phyloP scores from a whole-genome alignment of 73 alveolate genomes.

The Tetrahymena malaccensis region DNA sequence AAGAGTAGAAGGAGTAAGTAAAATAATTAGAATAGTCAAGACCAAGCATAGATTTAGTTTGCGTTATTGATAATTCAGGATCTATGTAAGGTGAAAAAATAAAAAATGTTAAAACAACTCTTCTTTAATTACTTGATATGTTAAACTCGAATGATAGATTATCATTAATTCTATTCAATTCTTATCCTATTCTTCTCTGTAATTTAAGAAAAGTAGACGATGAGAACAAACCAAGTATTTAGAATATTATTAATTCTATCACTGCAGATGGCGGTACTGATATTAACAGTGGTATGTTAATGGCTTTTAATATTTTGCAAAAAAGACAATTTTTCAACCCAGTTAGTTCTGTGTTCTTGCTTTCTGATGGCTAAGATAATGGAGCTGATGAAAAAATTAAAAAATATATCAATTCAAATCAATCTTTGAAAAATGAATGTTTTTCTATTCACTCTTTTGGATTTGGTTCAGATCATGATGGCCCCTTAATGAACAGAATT shows the following conservation, averaged over 20 bases:
- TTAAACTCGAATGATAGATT: conserved; percentile 26
- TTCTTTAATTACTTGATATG: conserved; percentile 3
- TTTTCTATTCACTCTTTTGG: conserved; percentile 74
- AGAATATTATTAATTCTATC: neutral
- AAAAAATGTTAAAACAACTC: neutral
- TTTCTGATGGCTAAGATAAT: conserved; percentile 34
- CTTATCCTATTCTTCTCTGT: neutral
- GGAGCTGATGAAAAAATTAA: conserved; percentile 10
- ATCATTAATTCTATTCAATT: neutral
- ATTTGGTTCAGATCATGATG: conserved; percentile 71
- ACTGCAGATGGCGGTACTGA: conserved; percentile 13
- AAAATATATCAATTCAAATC: neutral
- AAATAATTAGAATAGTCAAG: neutral
- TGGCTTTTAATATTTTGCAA: conserved; percentile 12
- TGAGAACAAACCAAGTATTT: neutral
- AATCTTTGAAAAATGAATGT: neutral
- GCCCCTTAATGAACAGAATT: conserved; percentile 48
- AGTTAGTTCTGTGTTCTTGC: conserved; percentile 20
- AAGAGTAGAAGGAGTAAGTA: neutral
- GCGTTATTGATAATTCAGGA: conserved; percentile 40
- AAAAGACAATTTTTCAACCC: conserved; percentile 11
- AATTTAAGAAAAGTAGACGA: conserved; percentile 2
- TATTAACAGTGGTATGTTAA: conserved; percentile 10
- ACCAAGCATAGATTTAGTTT: conserved; percentile 21
- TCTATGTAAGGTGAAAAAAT: conserved; percentile 27